A percentile compares a stretch with the other conserved stretches of the same genome.
Conservation (phyloP, 2,329 filamentous ascomycete genomes). For the Hymenoscyphus fructigenus region DNA sequence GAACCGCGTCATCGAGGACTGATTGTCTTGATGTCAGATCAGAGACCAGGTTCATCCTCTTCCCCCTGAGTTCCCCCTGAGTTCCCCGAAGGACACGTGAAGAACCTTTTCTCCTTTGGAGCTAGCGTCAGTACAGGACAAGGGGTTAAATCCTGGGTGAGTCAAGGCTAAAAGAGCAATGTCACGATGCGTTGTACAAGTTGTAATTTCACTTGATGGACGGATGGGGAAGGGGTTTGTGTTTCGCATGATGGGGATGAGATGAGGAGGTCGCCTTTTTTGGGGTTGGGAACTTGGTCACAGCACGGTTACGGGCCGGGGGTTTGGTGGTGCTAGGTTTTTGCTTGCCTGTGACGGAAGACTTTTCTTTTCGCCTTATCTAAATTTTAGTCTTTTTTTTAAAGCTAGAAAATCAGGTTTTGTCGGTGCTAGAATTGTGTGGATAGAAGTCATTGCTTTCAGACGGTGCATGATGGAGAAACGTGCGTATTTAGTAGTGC, state of each 20-base stretch:
- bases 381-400: too few relatives aligned
- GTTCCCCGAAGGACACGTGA: neutral
- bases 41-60: neutral
- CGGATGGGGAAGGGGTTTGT: neutral
- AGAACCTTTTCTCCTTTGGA: neutral
- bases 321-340: neutral
- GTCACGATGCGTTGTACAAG: constrained; percentile 34
- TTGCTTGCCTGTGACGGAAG: too few relatives aligned
- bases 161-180: constrained; percentile 3
- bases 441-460: too few relatives aligned
- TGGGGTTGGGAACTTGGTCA: neutral
- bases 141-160: constrained; percentile 1
- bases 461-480: neutral
- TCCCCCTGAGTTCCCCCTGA: neutral
- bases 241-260: neutral
- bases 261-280: neutral
- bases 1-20: neutral
- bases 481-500: neutral
- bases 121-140: neutral
- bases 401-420: too few relatives aligned
- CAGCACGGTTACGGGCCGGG: neutral
- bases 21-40: too few relatives aligned
- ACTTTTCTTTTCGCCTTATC: too few relatives aligned
- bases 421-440: too few relatives aligned
- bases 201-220: constrained; percentile 25